These are phyloP conservation scores for Xylariaceae sp. DNA, from an alignment of 2,329 filamentous ascomycete genomes.

Conservation along the genomic window DNA sequence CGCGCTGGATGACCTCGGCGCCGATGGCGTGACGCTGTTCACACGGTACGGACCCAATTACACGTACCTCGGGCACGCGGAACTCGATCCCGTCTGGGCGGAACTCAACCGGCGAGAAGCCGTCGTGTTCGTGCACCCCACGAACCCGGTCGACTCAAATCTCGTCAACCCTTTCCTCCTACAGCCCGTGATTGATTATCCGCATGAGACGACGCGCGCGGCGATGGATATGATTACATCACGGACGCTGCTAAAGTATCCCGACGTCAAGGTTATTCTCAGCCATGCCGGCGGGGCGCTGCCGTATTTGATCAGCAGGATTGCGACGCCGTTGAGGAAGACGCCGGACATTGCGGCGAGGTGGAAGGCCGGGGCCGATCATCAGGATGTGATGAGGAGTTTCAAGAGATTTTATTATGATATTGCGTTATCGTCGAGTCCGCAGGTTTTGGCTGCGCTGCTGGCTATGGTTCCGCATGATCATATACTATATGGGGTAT, in stretches of 20 bases:
- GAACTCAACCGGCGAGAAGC: constrained; percentile 38
- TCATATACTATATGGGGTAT: constrained; percentile 3
- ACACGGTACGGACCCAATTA: constrained; percentile 40
- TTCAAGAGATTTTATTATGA: constrained; percentile 30
- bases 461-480: constrained; percentile 4
- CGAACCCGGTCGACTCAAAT: constrained; percentile 33
- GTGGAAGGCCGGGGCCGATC: constrained; percentile 1
- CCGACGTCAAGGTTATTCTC: constrained; percentile 43
- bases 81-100: constrained; percentile 40
- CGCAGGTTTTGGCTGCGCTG: constrained; percentile 6
- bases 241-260: constrained; percentile 28
- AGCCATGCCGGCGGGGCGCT: constrained; percentile 45
- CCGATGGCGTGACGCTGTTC: constrained; percentile 45
- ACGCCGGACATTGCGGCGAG: constrained; percentile 2
- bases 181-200: constrained; percentile 40
- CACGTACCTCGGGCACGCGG: constrained; percentile 42
- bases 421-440: constrained; percentile 23
- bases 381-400: neutral
- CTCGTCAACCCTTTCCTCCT: constrained; percentile 32
- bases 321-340: constrained; percentile 19
- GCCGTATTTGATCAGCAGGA: constrained; percentile 36
- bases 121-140: constrained; percentile 35
- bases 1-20: constrained; percentile 37
- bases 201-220: constrained; percentile 42
- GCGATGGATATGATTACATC: constrained; percentile 35